Base-by-base conservation (phyloP, 2,329 filamentous ascomycete species). In the Grosmannia serpens region DNA sequence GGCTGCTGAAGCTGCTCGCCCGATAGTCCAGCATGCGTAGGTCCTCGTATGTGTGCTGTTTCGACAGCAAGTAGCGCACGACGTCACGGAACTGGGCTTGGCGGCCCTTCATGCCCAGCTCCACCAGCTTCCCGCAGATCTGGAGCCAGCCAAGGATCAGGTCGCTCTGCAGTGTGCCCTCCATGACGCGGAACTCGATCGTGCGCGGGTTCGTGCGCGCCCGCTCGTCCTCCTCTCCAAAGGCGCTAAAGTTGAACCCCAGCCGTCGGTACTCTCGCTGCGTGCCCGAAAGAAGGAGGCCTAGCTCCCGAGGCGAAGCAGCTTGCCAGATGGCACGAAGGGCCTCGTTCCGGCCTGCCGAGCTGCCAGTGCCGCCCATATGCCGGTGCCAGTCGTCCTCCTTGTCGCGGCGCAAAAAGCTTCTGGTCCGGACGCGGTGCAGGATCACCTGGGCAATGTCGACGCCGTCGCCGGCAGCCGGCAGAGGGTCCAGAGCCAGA, bases 221-320 rank as follows among this genome's bases (percentile, higher is more conserved):
- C 1, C 69, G 64, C 49, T 70, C 70, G 58, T 72, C 70, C 53
- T 73, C 71, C 31, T 65, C 62, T 1, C 68, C 70, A 51, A 74
- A 71, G 1, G 70, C 68, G 59, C 71, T 71, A 53, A 74, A 74
- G 63, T 74, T 74, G 66, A 73, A 73, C 1, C 73, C 72, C 3
- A 74, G 68, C 6, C 72, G 68, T 0, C 70, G 67, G 61, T 70
- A 68, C 57, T 66, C 66, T 38, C 64, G 65, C 35, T 65, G 64
- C 1, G 65, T 59, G 0, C 72, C 72, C 1, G 71, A 72, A 15
- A 75, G 65, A 29, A 74, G 63, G 53, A 61, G 63, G 9, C 71
- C 72, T 6, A 74, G 67, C 50, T 71, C 65, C 3, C 60, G 47
- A 38, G 69, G 62, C 0, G 68, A 67, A 1, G 53, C 49, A 0